A percentile compares a stretch with the other conserved stretches of the same genome.
phyloP scores from a whole-genome alignment of 2,329 filamentous ascomycete genomes.

The Arthroderma sp. region DNA sequence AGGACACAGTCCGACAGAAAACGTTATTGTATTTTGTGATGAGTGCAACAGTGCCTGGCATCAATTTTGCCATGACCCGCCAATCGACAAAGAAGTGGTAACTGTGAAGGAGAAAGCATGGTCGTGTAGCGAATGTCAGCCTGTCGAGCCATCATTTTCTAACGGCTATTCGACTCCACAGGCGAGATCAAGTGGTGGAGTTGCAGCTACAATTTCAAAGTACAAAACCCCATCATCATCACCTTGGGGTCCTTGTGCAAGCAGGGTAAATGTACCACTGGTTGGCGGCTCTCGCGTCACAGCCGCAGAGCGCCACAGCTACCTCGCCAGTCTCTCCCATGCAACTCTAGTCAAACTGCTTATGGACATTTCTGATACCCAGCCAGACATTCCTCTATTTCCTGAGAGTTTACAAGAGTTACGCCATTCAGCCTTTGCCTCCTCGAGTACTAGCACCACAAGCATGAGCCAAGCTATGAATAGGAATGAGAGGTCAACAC shows the following conservation, averaged over 20 bases:
- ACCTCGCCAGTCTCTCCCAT: slow-evolving; percentile 49
- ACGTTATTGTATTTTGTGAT: slow-evolving; percentile 78
- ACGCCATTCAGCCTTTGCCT: slow-evolving; percentile 5
- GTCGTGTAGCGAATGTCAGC: slow-evolving; percentile 52
- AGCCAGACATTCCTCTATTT: slow-evolving; percentile 56
- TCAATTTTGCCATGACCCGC: slow-evolving; percentile 66
- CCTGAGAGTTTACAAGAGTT: slow-evolving; percentile 24
- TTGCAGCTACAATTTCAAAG: background rate
- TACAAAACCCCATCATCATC: background rate
- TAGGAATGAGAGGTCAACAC: background rate
- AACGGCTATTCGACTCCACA: background rate
- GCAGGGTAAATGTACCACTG: slow-evolving; percentile 5
- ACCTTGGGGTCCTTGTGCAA: background rate
- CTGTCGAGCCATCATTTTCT: slow-evolving; percentile 11
- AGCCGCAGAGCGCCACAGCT: slow-evolving; percentile 43
- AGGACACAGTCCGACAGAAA: slow-evolving; percentile 56
- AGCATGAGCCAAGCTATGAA: too few relatives aligned
- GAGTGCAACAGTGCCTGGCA: slow-evolving; percentile 70
- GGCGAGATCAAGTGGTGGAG: background rate
- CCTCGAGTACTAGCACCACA: slow-evolving; percentile 1
- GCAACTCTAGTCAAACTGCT: slow-evolving; percentile 52
- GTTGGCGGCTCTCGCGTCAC: slow-evolving; percentile 20
- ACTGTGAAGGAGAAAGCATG: slow-evolving; percentile 54
- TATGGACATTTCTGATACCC: slow-evolving; percentile 45
- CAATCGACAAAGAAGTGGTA: slow-evolving; percentile 57